Base-by-base conservation (phyloP, 106 monocot genomes). In the Agapanthus africanus region DNA sequence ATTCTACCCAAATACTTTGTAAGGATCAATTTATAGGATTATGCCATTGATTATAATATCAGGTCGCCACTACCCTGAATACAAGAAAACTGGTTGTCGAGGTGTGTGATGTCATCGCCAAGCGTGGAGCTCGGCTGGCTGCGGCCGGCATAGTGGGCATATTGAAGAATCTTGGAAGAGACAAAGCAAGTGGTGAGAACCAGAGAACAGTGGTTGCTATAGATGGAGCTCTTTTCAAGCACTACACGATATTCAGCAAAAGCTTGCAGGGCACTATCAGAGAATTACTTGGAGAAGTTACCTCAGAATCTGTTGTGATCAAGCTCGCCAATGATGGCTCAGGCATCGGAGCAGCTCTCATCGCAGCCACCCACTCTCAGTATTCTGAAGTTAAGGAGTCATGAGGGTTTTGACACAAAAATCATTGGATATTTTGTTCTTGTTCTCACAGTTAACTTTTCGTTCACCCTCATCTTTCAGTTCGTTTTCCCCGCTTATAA, bases 221-320 rank as follows among this genome's bases (percentile, higher is more conserved):
- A 79, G 97, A 99, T 51, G 97, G 97, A 0, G 92, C 89, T n/a
- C 77, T 99, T 18, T 99, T 77, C 35, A 88, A 99, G 70, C 97
- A 99, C 77, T 99, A 99, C 71, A 77, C 75, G 19, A 65, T 61
- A 47, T 92, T 92, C 74, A 89, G 89, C 31, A 14, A 69, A 14
- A 77, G 69, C 72, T 49, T 97, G 74, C 76, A 79, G 71, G 74
- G 69, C 35, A 87, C 97, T 14, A 81, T 97, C 10, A 64, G 50
- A 28, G 97, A 99, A 73, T 72, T 99, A 65, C 84, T 99, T 3
- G 87, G 86, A 10, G 80, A 99, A 37, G 90, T 84, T 42, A 80
- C 50, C 19, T 66, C 89, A 7, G 28, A 52, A 0, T 78, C 82
- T 8, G 72, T 99, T 38, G 71, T 81, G 2, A 37, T 87, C 36